Base-by-base conservation (phyloP, 2,329 filamentous ascomycete genomes). In the Aphanocladium album region DNA sequence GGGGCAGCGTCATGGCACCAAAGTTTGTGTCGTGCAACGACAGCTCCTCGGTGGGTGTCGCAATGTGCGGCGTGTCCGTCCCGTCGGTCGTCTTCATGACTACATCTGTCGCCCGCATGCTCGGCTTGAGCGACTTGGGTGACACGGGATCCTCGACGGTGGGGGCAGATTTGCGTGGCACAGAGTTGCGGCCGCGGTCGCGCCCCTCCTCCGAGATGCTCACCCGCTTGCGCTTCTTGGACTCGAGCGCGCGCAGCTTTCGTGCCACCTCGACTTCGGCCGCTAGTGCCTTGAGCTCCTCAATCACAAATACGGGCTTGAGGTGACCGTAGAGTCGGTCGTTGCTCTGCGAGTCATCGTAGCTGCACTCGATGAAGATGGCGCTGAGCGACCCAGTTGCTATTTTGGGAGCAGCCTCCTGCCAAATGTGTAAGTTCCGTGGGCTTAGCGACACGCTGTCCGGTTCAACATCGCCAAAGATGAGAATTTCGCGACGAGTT, bases 321-420 rank as follows among this genome's bases (percentile, higher is more conserved):
- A 99, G 79, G 68, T 99, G 95, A 0, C 95, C 95, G 65, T 92
- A 99, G 0, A 99, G 80, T 0, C 87, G 84, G 54, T 89, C 87
- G 62, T 95, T 87, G 23, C 85, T 81, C 68, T 92, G 89, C 8
- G 84, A 84, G 72, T 97, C 89, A 63, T 91, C 89, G 72, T 93
- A 99, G 63, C 91, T 96, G 73, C 93, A 98, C 77, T 99, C 95
- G 67, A 99, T 96, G 70, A 98, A 93, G 14, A 99, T 89, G 12
- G 89, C 93, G 0, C 81, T 83, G 0, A 99, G 80, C 4, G 82
- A 80, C 1, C 91, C 90, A 0, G 80, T 76, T 0, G 81, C 89
- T 27, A 99, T 86, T 71, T 96, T 96, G 9, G 89, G 89, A 0
- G 93, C 93, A 0, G 93, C 93, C 69, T 95, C 90, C 65, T 85